Evolutionary conservation across 495 filamentous ascomycete species (phyloP).

Genomic region (Xylaria bambusicola): DNA sequence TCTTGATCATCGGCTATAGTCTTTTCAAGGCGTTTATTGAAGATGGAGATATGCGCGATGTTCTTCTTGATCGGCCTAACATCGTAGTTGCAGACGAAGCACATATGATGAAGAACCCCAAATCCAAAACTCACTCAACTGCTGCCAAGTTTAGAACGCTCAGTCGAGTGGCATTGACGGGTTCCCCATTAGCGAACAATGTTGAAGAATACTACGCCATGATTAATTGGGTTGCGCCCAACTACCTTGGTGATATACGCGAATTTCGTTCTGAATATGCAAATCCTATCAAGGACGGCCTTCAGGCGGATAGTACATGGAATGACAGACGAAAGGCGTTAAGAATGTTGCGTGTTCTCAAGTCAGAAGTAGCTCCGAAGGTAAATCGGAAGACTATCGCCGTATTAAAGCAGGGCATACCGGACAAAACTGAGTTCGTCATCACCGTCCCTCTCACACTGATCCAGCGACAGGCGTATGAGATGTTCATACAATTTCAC

Average conservation of each 20-base stretch:
- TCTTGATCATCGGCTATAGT: conserved; percentile 73
- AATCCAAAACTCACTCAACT: conserved; percentile 51
- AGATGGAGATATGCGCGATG: conserved; percentile 32
- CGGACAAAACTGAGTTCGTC: conserved; percentile 78
- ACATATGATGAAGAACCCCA: conserved; percentile 71
- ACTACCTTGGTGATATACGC: conserved; percentile 64
- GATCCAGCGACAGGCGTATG: conserved; percentile 67
- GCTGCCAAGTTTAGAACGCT: conserved; percentile 61
- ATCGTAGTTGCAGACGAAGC: conserved; percentile 90
- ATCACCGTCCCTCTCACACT: conserved; percentile 69
- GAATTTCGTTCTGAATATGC: conserved; percentile 72
- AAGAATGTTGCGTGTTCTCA: conserved; percentile 69
- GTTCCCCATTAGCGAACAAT: conserved; percentile 82
- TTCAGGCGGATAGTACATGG: conserved; percentile 61
- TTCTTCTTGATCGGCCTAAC: conserved; percentile 61
- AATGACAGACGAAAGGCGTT: conserved; percentile 58
- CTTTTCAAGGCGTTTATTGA: conserved; percentile 54
- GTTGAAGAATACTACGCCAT: conserved; percentile 80
- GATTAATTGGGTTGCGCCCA: conserved; percentile 85
- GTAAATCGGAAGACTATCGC: conserved; percentile 73
- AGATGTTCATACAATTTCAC: conserved; percentile 52
- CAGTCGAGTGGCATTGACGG: conserved; percentile 82
- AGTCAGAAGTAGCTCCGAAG: conserved; percentile 72
- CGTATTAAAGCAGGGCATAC: conserved; percentile 64
- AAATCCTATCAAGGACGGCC: conserved; percentile 71